Conservation (phyloP, 345 rosid genomes). For the Bruguiera sexangula region DNA sequence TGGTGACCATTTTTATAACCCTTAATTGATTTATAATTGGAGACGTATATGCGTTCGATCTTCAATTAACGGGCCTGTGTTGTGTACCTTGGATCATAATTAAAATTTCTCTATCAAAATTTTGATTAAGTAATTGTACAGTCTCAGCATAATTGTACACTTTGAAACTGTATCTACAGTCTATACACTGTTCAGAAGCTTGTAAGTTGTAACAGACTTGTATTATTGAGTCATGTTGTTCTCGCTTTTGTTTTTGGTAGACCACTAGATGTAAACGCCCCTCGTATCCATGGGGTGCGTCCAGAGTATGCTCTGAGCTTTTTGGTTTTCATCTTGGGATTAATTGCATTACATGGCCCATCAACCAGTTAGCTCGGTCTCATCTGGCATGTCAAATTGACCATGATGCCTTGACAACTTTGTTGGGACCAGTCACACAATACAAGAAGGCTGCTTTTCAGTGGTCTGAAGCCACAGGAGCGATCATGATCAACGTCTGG, state of each 20-base stretch:
- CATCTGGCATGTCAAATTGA: background rate
- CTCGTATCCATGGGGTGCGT: background rate
- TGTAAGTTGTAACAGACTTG: background rate
- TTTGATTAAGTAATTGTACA: background rate
- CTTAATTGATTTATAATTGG: conserved; percentile 27
- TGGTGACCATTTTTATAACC: conserved; percentile 66
- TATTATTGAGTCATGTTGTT: background rate
- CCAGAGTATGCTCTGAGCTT: background rate
- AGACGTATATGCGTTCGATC: background rate
- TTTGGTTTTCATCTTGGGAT: conserved; percentile 4
- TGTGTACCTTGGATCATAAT: background rate
- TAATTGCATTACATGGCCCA: background rate
- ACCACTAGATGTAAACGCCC: background rate
- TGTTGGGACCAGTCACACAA: background rate
- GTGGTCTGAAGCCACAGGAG: too few species aligned
- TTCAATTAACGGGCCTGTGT: too few species aligned
- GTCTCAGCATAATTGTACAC: background rate
- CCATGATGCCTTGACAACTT: background rate
- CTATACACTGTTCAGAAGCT: background rate
- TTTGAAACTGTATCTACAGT: background rate
- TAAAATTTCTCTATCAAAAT: background rate
- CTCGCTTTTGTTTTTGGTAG: background rate
- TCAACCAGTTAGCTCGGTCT: background rate
- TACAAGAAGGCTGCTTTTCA: too few species aligned
- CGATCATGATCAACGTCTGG: too few species aligned